A percentile compares a stretch with the other conserved stretches of the same genome.
These are phyloP conservation scores for Fraxinus xanthoxyloides DNA, from an alignment of 305 asterid species.

Conservation along the genomic window DNA sequence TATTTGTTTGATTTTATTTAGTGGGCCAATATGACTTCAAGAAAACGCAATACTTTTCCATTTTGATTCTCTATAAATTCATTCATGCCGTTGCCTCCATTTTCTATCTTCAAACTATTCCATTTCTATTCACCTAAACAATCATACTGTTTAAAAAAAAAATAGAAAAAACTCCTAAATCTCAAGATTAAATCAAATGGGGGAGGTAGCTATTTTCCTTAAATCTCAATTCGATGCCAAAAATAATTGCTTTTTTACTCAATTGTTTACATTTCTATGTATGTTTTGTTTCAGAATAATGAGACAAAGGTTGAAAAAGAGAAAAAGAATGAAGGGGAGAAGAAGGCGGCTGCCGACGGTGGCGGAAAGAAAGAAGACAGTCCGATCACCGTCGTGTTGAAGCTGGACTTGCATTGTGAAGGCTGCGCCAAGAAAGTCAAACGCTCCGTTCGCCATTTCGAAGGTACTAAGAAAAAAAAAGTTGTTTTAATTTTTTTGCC, in stretches of 20 bases:
- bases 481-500: neutral
- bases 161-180: neutral
- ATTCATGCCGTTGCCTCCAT: conserved; percentile 35
- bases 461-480: conserved; percentile 38
- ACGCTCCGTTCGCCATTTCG: conserved; percentile 50
- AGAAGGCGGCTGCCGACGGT: conserved; percentile 39
- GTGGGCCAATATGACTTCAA: conserved; percentile 19
- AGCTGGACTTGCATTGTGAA: conserved; percentile 88
- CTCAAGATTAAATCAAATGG: conserved; percentile 37
- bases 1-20: neutral
- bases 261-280: neutral
- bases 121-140: conserved; percentile 5
- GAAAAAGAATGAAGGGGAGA: conserved; percentile 37
- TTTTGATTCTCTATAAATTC: conserved; percentile 35
- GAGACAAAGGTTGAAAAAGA: conserved; percentile 23
- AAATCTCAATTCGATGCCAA: neutral
- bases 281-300: conserved; percentile 49
- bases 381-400: conserved; percentile 48
- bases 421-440: conserved; percentile 91
- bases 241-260: neutral
- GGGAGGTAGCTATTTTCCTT: conserved; percentile 46
- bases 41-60: neutral
- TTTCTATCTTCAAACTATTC: conserved; percentile 42
- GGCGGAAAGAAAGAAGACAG: conserved; percentile 45
- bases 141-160: neutral